Evolutionary conservation across 2,329 filamentous ascomycete species (phyloP).

Genomic region (Penicillium griseofulvum): DNA sequence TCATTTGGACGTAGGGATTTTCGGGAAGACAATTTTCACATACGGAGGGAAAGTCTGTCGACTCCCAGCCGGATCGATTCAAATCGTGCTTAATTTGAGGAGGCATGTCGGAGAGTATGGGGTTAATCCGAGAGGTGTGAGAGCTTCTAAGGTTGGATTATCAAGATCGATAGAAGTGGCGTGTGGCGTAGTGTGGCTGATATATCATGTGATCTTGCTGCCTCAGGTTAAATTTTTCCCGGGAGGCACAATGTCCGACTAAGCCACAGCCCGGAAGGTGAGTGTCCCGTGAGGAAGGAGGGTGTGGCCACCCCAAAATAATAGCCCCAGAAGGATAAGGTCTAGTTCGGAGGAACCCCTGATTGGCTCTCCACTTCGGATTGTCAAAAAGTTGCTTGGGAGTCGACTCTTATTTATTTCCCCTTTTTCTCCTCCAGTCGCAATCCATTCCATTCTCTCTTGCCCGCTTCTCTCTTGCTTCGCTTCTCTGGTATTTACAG

Average conservation of each 20-base stretch:
- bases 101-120: slow-evolving; percentile 50
- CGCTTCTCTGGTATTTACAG: slow-evolving; percentile 8
- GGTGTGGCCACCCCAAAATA: slow-evolving; percentile 7
- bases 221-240: slow-evolving; percentile 16
- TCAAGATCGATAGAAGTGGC: slow-evolving; percentile 10
- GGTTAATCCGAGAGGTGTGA: background rate
- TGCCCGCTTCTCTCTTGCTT: slow-evolving; percentile 8
- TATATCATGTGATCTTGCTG: slow-evolving; percentile 5
- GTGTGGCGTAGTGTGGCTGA: slow-evolving; percentile 11
- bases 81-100: slow-evolving; percentile 95
- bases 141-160: slow-evolving; percentile 4
- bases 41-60: slow-evolving; percentile 54
- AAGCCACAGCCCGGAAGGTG: slow-evolving; percentile 21
- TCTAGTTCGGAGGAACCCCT: slow-evolving; percentile 10
- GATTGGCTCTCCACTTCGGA: slow-evolving; percentile 11
- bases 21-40: slow-evolving; percentile 90
- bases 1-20: slow-evolving; percentile 97
- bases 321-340: slow-evolving; percentile 6
- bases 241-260: slow-evolving; percentile 15
- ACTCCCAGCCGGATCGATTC: slow-evolving; percentile 94
- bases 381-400: slow-evolving; percentile 24
- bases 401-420: slow-evolving; percentile 21
- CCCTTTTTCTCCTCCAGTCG: slow-evolving; percentile 13
- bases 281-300: slow-evolving; percentile 6
- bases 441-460: slow-evolving; percentile 7